These are phyloP conservation scores for Nothophytophthora sp. DNA, from an alignment of 352 stramenopile genomes.

Conservation along the genomic window DNA sequence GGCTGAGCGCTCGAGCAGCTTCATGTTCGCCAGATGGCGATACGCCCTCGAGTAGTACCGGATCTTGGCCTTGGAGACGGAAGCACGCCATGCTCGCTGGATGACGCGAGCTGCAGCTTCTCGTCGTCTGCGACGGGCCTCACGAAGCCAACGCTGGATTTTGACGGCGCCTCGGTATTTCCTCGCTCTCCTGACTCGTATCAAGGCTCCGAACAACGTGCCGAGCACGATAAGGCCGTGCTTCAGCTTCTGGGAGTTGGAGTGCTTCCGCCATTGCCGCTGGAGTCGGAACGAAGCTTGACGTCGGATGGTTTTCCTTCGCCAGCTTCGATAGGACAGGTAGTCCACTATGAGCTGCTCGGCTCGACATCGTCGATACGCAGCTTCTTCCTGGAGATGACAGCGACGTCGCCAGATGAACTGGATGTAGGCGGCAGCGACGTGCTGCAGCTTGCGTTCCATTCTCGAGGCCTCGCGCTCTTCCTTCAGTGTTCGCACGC, in stretches of 20 bases:
- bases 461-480: constrained; percentile 61
- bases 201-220: constrained; percentile 18
- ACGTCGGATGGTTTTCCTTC: constrained; percentile 11
- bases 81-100: constrained; percentile 50
- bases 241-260: constrained; percentile 2
- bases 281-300: constrained; percentile 42
- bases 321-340: constrained; percentile 15
- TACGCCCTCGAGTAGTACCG: constrained; percentile 24
- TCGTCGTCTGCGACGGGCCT: constrained; percentile 1
- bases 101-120: constrained; percentile 20
- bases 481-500: constrained; percentile 36
- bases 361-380: constrained; percentile 18
- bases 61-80: constrained; percentile 37
- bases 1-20: constrained; percentile 33
- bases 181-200: constrained; percentile 14
- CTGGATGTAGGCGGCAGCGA: constrained; percentile 72
- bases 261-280: constrained; percentile 23
- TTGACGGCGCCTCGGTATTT: not conserved
- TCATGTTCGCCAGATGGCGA: constrained; percentile 28
- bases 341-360: constrained; percentile 36
- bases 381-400: constrained; percentile 8
- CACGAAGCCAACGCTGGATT: constrained; percentile 40
- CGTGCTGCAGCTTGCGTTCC: constrained; percentile 57
- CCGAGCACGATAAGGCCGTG: constrained; percentile 15
- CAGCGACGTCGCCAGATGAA: constrained; percentile 48